These are phyloP conservation scores for Phytophthora melonis DNA, from an alignment of 352 stramenopile species.

Conservation along the genomic window DNA sequence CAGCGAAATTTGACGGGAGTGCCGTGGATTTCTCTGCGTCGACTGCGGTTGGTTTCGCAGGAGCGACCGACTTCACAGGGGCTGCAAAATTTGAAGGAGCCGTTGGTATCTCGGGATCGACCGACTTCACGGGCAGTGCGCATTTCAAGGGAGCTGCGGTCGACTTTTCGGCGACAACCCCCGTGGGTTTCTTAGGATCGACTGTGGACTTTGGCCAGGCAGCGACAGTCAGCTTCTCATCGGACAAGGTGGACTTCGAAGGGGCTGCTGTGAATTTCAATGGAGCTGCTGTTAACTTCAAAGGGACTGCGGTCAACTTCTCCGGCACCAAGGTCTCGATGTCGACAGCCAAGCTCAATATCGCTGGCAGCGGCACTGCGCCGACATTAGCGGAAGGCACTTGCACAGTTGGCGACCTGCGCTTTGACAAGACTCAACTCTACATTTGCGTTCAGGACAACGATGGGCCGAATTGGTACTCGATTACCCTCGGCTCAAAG, in stretches of 20 bases:
- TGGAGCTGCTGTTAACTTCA: conserved; percentile 11
- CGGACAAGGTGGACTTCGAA: conserved; percentile 11
- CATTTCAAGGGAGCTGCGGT: not conserved
- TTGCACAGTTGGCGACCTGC: conserved; percentile 41
- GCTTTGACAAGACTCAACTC: conserved; percentile 26
- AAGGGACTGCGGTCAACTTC: conserved; percentile 17
- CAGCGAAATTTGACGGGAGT: not conserved
- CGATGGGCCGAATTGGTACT: not conserved
- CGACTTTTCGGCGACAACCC: not conserved
- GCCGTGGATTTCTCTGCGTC: too few species aligned
- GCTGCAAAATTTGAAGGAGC: not conserved
- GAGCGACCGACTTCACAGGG: not conserved
- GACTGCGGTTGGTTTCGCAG: not conserved
- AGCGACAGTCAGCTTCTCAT: conserved; percentile 11
- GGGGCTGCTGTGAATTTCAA: conserved; percentile 10
- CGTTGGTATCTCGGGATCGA: not conserved
- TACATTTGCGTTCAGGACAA: conserved; percentile 34
- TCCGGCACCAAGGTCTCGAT: conserved; percentile 18
- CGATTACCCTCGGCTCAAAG: not conserved
- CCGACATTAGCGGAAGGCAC: not conserved
- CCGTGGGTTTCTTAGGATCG: not conserved
- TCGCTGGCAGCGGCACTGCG: conserved; percentile 18
- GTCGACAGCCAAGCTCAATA: conserved; percentile 23
- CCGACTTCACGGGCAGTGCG: not conserved
- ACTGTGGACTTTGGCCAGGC: not conserved